Percentiles rank a stretch among this genome's conserved stretches.
Evolutionary conservation across 495 filamentous ascomycete species (phyloP).

Genomic region (Tuber brumale): DNA sequence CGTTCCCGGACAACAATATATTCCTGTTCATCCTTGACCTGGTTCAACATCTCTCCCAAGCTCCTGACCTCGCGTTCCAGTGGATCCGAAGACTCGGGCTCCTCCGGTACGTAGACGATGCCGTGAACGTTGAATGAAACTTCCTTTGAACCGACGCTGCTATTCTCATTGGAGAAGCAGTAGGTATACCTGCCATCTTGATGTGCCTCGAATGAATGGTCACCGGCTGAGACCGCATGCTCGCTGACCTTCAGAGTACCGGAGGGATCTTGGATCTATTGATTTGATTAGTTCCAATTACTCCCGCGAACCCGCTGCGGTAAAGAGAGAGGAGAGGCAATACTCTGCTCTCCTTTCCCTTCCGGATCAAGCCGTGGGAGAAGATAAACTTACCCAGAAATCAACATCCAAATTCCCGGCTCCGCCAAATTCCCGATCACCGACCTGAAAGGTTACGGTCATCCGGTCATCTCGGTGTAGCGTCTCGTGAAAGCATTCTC

Average conservation of each 20-base stretch:
- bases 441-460: conserved; percentile 98
- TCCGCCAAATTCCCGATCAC: conserved; percentile 89
- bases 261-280: conserved; percentile 75
- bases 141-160: conserved; percentile 85
- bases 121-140: conserved; percentile 99
- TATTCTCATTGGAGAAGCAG: conserved; percentile 99
- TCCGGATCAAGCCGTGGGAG: neutral
- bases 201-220: conserved; percentile 82
- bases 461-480: conserved; percentile 93
- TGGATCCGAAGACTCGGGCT: conserved; percentile 75
- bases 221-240: conserved; percentile 73
- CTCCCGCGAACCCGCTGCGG: neutral
- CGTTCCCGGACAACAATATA: conserved; percentile 95
- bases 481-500: conserved; percentile 94
- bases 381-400: conserved; percentile 74
- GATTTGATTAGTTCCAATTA: neutral
- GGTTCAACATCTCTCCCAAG: conserved; percentile 75
- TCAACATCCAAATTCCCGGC: conserved; percentile 94
- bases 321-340: neutral
- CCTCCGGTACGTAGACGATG: conserved; percentile 92
- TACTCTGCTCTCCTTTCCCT: neutral
- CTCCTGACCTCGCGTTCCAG: conserved; percentile 84
- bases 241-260: conserved; percentile 68
- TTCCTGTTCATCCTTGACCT: conserved; percentile 94
- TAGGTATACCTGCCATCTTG: conserved; percentile 85